Conservation (phyloP, 2,329 filamentous ascomycete species). For the Fusarium acutatum region DNA sequence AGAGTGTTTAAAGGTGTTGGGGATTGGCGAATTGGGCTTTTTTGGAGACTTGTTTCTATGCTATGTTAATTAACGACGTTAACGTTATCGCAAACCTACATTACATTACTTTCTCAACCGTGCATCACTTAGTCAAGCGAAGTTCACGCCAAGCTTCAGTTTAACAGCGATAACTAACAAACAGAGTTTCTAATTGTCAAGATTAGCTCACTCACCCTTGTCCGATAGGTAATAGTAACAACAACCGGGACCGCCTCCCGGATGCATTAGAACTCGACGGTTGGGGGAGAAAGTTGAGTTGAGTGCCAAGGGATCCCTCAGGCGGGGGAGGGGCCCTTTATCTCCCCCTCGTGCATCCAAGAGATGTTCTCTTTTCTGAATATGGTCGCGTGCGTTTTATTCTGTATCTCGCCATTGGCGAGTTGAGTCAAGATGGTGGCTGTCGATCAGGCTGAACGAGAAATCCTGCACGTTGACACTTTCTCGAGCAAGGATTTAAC, state of each 20-base stretch:
- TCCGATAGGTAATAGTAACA: not conserved
- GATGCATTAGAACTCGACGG: not conserved
- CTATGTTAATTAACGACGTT: constrained; percentile 17
- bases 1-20: constrained; percentile 24
- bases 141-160: not conserved
- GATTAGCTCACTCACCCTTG: constrained; percentile 5
- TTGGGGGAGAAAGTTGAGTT: not conserved
- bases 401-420: not conserved
- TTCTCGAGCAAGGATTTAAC: constrained; percentile 5
- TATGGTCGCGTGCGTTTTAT: constrained; percentile 27
- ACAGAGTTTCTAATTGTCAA: constrained; percentile 18
- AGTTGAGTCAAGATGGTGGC: not conserved
- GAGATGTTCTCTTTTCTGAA: constrained; percentile 6
- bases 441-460: constrained; percentile 1
- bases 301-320: constrained; percentile 21
- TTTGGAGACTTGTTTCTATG: constrained; percentile 9
- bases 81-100: not conserved
- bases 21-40: constrained; percentile 24
- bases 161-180: not conserved
- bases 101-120: not conserved
- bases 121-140: not conserved
- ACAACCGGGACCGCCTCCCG: constrained; percentile 1
- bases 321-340: constrained; percentile 17
- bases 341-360: not conserved
- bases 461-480: not conserved